Percentiles rank a stretch among this genome's conserved stretches.
phyloP scores from a whole-genome alignment of 2,329 filamentous ascomycete genomes.

The Colletotrichum orbiculare region DNA sequence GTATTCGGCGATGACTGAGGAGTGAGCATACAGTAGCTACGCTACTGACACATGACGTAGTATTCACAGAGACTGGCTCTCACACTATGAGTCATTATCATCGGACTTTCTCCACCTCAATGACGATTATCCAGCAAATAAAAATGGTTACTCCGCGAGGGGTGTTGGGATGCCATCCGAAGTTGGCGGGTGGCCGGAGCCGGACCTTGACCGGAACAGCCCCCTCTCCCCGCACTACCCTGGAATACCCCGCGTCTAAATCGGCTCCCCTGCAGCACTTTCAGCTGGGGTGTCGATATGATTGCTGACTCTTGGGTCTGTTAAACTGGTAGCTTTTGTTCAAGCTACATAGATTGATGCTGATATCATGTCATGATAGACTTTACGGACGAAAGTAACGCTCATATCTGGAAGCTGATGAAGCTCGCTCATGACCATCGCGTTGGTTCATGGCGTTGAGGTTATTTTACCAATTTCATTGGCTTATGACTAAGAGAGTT shows the following conservation, averaged over 20 bases:
- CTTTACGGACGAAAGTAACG: neutral
- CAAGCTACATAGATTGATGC: neutral
- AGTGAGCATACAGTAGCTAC: no score
- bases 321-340: neutral
- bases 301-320: neutral
- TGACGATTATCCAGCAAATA: neutral
- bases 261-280: neutral
- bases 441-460: no score
- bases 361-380: neutral
- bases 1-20: neutral
- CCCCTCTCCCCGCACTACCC: conserved; percentile 27
- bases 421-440: no score
- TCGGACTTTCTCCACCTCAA: neutral
- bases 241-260: conserved; percentile 19
- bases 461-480: no score
- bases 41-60: conserved; percentile 22
- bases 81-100: conserved; percentile 27
- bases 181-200: neutral
- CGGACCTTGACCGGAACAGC: neutral
- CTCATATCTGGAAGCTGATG: neutral
- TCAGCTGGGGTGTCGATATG: neutral
- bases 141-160: neutral
- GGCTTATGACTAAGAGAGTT: no score
- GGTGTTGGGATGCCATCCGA: neutral
- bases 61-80: conserved; percentile 26